Evolutionary conservation across 1,284 basidiomycete genomes (phyloP), one percentile per base, ranked within the genome.

Genomic region (Nidula niveotomentosa): DNA sequence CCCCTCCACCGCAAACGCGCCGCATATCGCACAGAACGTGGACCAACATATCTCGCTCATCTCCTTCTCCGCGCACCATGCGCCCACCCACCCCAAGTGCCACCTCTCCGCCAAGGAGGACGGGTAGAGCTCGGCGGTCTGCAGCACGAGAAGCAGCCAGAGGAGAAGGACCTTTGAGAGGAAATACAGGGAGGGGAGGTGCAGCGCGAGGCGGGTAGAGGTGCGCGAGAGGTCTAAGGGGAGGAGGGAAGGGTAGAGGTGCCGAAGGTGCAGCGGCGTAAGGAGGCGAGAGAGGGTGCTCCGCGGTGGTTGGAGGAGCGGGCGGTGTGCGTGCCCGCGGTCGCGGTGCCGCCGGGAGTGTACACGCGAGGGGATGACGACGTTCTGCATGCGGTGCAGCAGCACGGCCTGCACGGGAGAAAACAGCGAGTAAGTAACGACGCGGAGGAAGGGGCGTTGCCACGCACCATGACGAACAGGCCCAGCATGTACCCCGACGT

Each of bases 341-440:
- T 52, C 61, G 51, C 52, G n/a, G 59, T 7, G 10, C 34, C 57
- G 72, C 5, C 79, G 76, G 8, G 80, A 75, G n/a, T 85, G 85
- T 0, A 85, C 78, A 37, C 81, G 79, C n/a, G 85, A 81, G 9
- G 89, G 89, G 0, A 89, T 82, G 46, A 90, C 84, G 50, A 89
- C 81, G 67, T 91, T 85, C 60, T 90, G 88, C 54, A 91, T 85
- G 36, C 88, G 80, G 61, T 90, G 86, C 51, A 90, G 69, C 18
- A 90, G 65, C 44, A 91, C 69, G 9, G 82, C 84, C 88, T 90
- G 54, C 23, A 23, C 5, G 54, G 36, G 49, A 44, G 23, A 35
- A 49, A 9, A 37, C 12, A 17, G 52, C 45, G 34, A 3, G 13
- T 17, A 41, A 36, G 13, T 37, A n/a, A 47, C 48, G 15, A 17